phyloP scores from a whole-genome alignment of 352 stramenopile genomes.

The Globisporangium radiosum region DNA sequence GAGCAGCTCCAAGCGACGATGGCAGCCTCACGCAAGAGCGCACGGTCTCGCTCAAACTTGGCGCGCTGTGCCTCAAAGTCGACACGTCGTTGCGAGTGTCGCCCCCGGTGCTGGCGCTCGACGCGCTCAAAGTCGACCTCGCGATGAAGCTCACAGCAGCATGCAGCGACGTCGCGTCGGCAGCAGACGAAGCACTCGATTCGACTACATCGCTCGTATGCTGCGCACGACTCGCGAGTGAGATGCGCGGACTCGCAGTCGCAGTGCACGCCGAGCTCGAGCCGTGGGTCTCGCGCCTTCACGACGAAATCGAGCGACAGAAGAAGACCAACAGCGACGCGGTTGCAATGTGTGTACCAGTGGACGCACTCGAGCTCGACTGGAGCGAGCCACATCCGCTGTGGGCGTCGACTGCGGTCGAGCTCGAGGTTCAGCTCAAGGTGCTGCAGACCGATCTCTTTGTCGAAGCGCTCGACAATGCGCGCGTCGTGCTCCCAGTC shows the following conservation, averaged over 20 bases:
- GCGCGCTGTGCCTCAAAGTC: not conserved
- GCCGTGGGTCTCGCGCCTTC: conserved; percentile 13
- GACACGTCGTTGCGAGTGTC: not conserved
- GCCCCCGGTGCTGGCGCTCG: conserved; percentile 3
- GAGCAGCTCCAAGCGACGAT: no score
- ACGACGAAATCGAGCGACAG: conserved; percentile 5
- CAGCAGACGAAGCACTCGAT: not conserved
- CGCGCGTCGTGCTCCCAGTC: conserved; percentile 37
- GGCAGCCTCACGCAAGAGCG: not conserved
- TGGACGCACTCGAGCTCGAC: not conserved
- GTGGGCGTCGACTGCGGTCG: conserved; percentile 17
- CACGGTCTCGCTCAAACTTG: conserved; percentile 6
- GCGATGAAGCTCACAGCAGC: conserved; percentile 7
- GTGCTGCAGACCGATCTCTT: conserved; percentile 35
- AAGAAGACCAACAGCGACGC: not conserved
- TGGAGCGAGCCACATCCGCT: not conserved
- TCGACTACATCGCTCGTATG: not conserved
- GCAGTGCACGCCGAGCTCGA: conserved; percentile 3
- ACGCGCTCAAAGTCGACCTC: conserved; percentile 9
- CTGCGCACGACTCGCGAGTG: conserved; percentile 8
- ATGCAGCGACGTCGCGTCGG: not conserved
- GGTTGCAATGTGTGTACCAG: no score
- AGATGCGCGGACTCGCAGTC: conserved; percentile 4
- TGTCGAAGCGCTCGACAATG: conserved; percentile 22
- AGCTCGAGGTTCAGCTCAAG: conserved; percentile 63